Base-by-base conservation (phyloP, 306 rosid species). In the Bauhinia variegata region DNA sequence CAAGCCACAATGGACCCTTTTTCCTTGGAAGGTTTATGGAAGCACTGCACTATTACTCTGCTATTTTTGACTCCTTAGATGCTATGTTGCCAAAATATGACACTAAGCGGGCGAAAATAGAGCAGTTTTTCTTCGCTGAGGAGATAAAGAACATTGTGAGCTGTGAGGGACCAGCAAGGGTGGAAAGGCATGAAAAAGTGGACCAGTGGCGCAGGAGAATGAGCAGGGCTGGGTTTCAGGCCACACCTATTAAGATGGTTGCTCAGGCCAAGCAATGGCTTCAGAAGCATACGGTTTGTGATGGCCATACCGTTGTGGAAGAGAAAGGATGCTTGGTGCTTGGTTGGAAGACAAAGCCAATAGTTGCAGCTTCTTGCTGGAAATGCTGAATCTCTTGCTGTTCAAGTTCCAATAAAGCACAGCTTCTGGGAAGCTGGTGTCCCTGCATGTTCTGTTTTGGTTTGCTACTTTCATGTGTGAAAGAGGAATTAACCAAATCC, bases 121-220 rank as follows among this genome's bases (percentile, higher is more conserved):
- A 92, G 28, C 98, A 89, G n/a, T 92, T 92, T 75, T 92, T 85
- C 71, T 92, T 92, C 37, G 91, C 83, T 2, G 95, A 92, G 77
- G 98, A 92, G 91, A 92, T 87, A 54, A 87, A 89, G 83, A 92
- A 92, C 78, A 92, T 89, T 58, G 92, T 89, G 83, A 89, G 98
- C 76, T 86, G 91, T 30, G 98, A 92, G 79, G 96, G 98, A 12
- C 83, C 89, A 2, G 75, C 79, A 30, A 85, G 98, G 12, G 86
- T 92, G 74, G 98, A 92, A 64, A 86, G 98, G 79, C 98, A 92
- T n/a, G 95, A 92, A 82, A 87, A 82, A 57, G 85, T 84, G 68
- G 93, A 92, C 18, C 96, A 92, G 63, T 89, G 98, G 98, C 59
- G 91, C 1, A 70, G 96, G 67, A 86, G 98, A 73, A 88, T 89